These are phyloP conservation scores for Mortierella sp. DNA, from an alignment of 371 early-diverging fungal genomes.

Conservation along the genomic window DNA sequence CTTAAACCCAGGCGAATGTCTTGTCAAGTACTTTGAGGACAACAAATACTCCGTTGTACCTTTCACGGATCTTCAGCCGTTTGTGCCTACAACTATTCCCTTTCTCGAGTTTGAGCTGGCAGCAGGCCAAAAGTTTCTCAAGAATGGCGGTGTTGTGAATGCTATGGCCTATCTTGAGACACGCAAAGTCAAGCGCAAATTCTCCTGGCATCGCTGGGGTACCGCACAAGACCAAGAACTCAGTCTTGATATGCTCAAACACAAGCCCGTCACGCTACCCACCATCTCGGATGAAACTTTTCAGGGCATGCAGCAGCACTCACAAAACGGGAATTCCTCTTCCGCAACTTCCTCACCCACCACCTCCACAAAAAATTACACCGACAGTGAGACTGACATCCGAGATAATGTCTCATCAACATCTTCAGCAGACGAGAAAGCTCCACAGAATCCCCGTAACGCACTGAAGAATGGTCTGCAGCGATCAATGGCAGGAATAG, in stretches of 20 bases:
- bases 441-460: not conserved
- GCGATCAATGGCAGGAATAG: conserved; percentile 12
- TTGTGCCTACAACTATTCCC: conserved; percentile 51
- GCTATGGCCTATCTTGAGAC: conserved; percentile 60
- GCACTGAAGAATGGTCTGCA: conserved; percentile 42
- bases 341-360: conserved; percentile 40
- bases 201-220: conserved; percentile 63
- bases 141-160: conserved; percentile 60
- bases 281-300: conserved; percentile 36
- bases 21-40: conserved; percentile 61
- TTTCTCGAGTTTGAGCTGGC: conserved; percentile 45
- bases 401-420: not conserved
- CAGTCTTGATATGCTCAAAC: conserved; percentile 35
- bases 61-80: conserved; percentile 50
- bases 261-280: conserved; percentile 39
- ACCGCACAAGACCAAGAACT: conserved; percentile 58
- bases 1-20: conserved; percentile 53
- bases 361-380: conserved; percentile 23
- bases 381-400: conserved; percentile 22
- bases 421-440: not conserved
- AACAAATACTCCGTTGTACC: conserved; percentile 57
- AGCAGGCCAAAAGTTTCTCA: conserved; percentile 57
- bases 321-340: conserved; percentile 13
- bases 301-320: conserved; percentile 12
- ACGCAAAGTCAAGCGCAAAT: conserved; percentile 60